Percentiles rank a stretch among this genome's conserved stretches.
phyloP scores from a whole-genome alignment of 352 stramenopile species.

The Phytopythium aichiense region DNA sequence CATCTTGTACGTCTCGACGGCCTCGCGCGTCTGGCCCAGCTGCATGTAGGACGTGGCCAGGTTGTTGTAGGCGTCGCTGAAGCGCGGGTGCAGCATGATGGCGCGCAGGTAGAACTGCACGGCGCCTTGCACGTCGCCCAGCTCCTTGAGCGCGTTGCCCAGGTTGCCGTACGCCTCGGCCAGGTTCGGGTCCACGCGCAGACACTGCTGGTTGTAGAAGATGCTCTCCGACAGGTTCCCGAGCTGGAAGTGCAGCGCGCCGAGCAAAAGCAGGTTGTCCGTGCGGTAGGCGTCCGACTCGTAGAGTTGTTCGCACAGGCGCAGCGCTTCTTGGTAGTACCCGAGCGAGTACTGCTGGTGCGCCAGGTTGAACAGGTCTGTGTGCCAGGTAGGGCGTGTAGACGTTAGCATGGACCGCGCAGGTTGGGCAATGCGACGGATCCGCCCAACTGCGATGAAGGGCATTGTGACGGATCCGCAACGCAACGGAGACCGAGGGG shows the following conservation, averaged over 20 bases:
- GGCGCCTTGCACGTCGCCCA: conserved; percentile 86
- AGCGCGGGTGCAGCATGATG: conserved; percentile 91
- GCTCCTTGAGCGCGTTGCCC: conserved; percentile 93
- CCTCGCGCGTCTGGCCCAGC: conserved; percentile 82
- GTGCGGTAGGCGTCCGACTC: conserved; percentile 78
- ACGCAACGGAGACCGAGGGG: too few species aligned
- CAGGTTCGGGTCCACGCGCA: conserved; percentile 90
- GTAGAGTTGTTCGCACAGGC: conserved; percentile 88
- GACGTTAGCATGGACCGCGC: background rate
- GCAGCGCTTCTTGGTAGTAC: conserved; percentile 83
- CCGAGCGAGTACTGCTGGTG: conserved; percentile 87
- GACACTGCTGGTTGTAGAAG: conserved; percentile 95
- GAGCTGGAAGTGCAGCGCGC: conserved; percentile 92
- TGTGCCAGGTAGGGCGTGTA: background rate
- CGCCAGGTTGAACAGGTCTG: conserved; percentile 72
- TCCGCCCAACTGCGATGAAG: background rate
- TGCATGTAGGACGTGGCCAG: conserved; percentile 91
- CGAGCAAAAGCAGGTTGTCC: conserved; percentile 92
- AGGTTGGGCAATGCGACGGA: background rate
- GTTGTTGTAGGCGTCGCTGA: conserved; percentile 92
- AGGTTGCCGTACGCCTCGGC: conserved; percentile 93
- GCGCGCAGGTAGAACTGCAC: conserved; percentile 93
- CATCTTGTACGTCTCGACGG: conserved; percentile 94
- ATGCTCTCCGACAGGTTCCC: conserved; percentile 90
- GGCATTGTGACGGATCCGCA: background rate